phyloP scores from a whole-genome alignment of 2,329 filamentous ascomycete species.

The Parastagonospora avenae region DNA sequence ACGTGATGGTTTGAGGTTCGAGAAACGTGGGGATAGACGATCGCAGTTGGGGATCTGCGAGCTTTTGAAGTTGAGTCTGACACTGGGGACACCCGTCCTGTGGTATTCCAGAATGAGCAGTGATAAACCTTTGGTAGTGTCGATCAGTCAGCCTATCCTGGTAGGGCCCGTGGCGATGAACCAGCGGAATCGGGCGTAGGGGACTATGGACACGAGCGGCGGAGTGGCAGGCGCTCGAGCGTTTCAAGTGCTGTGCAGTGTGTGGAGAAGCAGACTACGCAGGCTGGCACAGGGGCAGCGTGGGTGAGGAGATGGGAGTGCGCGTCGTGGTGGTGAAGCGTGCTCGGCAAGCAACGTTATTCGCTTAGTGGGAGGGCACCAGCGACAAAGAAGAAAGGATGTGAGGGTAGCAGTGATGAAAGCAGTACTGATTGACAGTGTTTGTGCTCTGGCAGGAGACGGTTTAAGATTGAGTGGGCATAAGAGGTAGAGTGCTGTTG shows the following conservation, averaged over 20 bases:
- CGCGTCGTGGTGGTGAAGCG: conserved; percentile 32
- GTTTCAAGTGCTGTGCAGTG: conserved; percentile 45
- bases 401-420: conserved; percentile 33
- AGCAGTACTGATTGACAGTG: conserved; percentile 37
- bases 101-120: conserved; percentile 40
- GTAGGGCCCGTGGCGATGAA: conserved; percentile 43
- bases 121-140: conserved; percentile 44
- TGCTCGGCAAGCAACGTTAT: conserved; percentile 26
- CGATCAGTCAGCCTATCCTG: conserved; percentile 45
- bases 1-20: conserved; percentile 42
- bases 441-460: conserved; percentile 24
- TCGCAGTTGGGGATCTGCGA: conserved; percentile 57
- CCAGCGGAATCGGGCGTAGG: conserved; percentile 43
- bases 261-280: conserved; percentile 35
- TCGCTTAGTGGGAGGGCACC: conserved; percentile 26
- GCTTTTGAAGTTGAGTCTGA: conserved; percentile 48
- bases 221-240: conserved; percentile 42
- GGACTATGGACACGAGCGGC: conserved; percentile 36
- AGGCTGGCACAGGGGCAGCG: conserved; percentile 32
- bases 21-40: conserved; percentile 57
- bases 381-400: conserved; percentile 46
- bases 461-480: conserved; percentile 38
- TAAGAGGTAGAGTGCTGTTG: conserved; percentile 36
- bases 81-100: conserved; percentile 41
- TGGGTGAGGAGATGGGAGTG: conserved; percentile 17